Conservation (phyloP, 768 basidiomycete genomes). For the Paxillus ammoniavirescens region DNA sequence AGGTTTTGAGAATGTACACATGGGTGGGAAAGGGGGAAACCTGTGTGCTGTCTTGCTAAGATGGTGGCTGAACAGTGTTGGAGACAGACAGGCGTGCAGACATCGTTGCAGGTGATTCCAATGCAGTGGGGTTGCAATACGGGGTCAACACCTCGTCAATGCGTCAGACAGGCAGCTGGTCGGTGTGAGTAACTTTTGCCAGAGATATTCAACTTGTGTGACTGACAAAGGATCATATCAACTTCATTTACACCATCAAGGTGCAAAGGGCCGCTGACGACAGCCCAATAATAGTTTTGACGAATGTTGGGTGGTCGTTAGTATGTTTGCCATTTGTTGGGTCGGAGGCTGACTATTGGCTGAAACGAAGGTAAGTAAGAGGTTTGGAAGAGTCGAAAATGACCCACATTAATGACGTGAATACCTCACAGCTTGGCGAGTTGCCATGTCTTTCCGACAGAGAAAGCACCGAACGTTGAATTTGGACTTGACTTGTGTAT, state of each 20-base stretch:
- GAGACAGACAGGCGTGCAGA: slow-evolving; percentile 4
- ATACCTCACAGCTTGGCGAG: slow-evolving; percentile 77
- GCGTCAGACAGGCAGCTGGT: slow-evolving; percentile 1
- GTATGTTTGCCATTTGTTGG: slow-evolving; percentile 84
- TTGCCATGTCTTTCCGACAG: slow-evolving; percentile 96
- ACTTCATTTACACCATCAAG: slow-evolving; percentile 56
- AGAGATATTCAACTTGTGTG: background rate
- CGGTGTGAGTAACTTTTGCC: slow-evolving; percentile 5
- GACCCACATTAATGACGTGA: slow-evolving; percentile 70
- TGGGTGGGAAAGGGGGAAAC: slow-evolving; percentile 19
- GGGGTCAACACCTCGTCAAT: slow-evolving; percentile 20
- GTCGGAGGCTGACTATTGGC: slow-evolving; percentile 39
- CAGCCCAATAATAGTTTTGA: slow-evolving; percentile 62
- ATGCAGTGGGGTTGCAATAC: slow-evolving; percentile 1
- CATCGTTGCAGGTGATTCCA: slow-evolving; percentile 1
- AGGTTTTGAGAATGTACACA: slow-evolving; percentile 23
- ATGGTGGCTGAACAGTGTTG: slow-evolving; percentile 15
- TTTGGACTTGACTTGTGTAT: slow-evolving; percentile 98
- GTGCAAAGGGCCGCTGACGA: slow-evolving; percentile 54
- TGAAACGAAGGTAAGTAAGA: slow-evolving; percentile 29
- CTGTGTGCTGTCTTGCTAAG: slow-evolving; percentile 25
- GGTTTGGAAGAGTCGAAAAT: slow-evolving; percentile 11
- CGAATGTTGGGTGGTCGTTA: slow-evolving; percentile 70
- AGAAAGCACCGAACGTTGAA: slow-evolving; percentile 88
- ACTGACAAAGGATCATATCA: slow-evolving; percentile 34